phyloP scores from a whole-genome alignment of 257 asterid species.

The Mentha longifolia region DNA sequence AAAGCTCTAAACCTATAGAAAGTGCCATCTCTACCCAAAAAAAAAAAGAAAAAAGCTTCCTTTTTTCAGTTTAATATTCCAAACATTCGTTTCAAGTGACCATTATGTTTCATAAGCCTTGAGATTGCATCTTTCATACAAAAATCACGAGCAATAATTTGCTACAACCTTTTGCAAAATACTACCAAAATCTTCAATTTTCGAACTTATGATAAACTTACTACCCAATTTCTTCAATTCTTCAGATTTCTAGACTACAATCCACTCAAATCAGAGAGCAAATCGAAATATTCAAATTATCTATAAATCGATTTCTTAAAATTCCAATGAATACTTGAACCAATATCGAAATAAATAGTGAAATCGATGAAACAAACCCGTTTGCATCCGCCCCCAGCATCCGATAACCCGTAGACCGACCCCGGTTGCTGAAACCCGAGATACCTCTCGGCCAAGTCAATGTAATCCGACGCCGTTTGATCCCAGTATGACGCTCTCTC shows the following conservation, averaged over 20 bases:
- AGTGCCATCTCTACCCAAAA: background rate
- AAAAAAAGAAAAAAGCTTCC: background rate
- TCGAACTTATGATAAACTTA: too few species aligned
- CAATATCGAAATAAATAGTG: background rate
- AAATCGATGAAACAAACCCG: slow-evolving; percentile 57
- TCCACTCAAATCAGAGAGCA: background rate
- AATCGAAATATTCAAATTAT: background rate
- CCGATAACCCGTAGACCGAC: slow-evolving; percentile 80
- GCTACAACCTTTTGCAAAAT: background rate
- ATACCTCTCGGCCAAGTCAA: slow-evolving; percentile 74
- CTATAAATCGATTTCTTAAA: background rate
- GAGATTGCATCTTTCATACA: background rate
- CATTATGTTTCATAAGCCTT: background rate
- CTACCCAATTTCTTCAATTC: too few species aligned
- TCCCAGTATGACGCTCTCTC: slow-evolving; percentile 97
- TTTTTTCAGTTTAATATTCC: background rate
- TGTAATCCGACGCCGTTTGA: slow-evolving; percentile 71
- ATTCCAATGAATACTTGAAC: background rate
- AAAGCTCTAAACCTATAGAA: background rate
- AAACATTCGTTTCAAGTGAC: slow-evolving; percentile 5
- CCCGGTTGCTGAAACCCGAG: slow-evolving; percentile 86
- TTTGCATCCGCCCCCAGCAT: slow-evolving; percentile 75
- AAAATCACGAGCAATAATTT: background rate
- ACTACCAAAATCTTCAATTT: background rate
- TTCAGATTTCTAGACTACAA: too few species aligned